Percentiles rank a stretch among this genome's conserved stretches.
Evolutionary conservation across 257 asterid species (phyloP).

Genomic region (Solanum piurae): DNA sequence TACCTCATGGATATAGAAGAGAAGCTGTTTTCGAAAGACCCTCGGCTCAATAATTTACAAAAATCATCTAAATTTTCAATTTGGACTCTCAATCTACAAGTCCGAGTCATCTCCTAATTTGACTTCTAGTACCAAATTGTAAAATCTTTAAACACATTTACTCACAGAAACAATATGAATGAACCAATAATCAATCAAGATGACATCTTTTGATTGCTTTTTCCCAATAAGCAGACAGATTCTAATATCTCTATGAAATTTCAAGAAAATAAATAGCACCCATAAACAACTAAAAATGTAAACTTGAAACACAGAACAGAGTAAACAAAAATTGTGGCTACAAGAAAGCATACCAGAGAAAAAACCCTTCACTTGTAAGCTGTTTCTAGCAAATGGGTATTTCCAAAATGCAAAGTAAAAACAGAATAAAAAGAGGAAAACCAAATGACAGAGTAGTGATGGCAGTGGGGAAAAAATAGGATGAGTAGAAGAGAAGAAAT

Average conservation of each 20-base stretch:
- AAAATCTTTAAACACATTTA: not conserved
- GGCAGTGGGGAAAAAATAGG: conserved; percentile 12
- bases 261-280: not conserved
- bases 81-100: not conserved
- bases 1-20: not conserved
- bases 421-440: conserved; percentile 7
- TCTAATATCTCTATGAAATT: not conserved
- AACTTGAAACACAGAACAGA: conserved; percentile 12
- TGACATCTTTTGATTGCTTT: not conserved
- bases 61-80: not conserved
- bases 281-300: conserved; percentile 4
- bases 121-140: not conserved
- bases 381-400: conserved; percentile 17
- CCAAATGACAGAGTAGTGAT: conserved; percentile 10
- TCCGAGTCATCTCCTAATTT: not conserved
- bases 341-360: conserved; percentile 31
- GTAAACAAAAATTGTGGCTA: not conserved
- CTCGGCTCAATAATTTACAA: no score
- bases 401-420: conserved; percentile 8
- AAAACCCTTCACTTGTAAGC: not conserved
- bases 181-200: not conserved
- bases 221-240: not conserved
- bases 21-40: not conserved
- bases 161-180: not conserved
- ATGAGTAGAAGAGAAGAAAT: conserved; percentile 50